Percentiles rank a stretch among this genome's conserved stretches.
These are phyloP conservation scores for Monilinia fructigena DNA, from an alignment of 2,329 filamentous ascomycete species.

Conservation along the genomic window DNA sequence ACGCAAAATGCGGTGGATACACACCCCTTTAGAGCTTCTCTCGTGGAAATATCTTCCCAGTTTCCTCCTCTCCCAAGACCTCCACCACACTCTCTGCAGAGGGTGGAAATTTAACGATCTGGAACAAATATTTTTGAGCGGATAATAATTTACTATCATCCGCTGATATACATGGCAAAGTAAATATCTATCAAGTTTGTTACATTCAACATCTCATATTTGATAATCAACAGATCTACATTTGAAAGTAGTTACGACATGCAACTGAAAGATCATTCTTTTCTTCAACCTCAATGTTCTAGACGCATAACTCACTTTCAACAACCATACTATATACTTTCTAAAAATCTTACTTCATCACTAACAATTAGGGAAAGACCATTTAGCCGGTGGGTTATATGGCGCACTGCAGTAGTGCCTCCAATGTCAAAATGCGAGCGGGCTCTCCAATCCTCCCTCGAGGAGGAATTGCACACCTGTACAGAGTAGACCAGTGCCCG, in stretches of 20 bases:
- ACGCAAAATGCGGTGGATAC: too few species aligned
- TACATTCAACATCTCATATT: too few species aligned
- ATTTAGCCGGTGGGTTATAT: neutral
- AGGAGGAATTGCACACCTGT: neutral
- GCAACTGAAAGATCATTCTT: too few species aligned
- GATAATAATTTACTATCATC: too few species aligned
- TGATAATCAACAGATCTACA: too few species aligned
- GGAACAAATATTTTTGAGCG: neutral
- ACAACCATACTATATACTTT: neutral
- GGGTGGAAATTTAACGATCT: neutral
- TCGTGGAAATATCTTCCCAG: too few species aligned
- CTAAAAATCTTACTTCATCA: neutral
- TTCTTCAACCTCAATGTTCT: neutral
- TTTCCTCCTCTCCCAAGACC: neutral
- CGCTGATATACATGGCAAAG: neutral
- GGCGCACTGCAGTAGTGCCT: constrained; percentile 1
- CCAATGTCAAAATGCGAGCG: constrained; percentile 1
- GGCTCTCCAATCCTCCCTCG: neutral
- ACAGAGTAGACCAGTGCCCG: neutral
- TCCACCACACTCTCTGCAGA: neutral
- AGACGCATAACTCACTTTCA: neutral
- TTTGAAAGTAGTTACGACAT: too few species aligned
- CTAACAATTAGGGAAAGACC: neutral
- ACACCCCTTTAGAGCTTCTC: neutral
- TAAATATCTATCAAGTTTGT: neutral